Base-by-base conservation (phyloP, 2,329 filamentous ascomycete species). In the Phyllosticta ampelicida region DNA sequence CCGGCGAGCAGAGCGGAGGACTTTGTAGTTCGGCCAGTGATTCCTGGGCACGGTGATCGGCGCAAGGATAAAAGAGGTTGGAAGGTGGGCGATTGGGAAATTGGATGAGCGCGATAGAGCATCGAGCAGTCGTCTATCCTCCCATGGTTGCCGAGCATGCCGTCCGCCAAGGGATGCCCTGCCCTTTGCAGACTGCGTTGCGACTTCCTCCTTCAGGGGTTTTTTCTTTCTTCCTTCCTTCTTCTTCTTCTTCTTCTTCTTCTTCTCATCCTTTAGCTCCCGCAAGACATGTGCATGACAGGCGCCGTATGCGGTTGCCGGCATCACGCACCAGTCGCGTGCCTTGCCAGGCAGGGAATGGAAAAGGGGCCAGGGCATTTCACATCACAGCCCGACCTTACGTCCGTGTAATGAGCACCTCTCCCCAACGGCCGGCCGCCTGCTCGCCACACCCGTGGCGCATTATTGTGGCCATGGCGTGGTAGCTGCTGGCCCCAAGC, bases 231-330 rank as follows among this genome's bases (percentile, higher is more conserved):
- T 16, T 16, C 36, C 36, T 44, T 44, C 36, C n/a, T 44, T 44
- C 36, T 44, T 44, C 36, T 44, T 44, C 36, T 44, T 44, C 36
- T n/a, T n/a, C n/a, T 16, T 16, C 36, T 16, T 44, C n/a, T 16
- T 44, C n/a, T 44, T 16, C n/a, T 44, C 36, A n/a, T 44, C 36
- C n/a, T 44, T 16, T n/a, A 8, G 36, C 36, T 44, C 13, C 13
- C 36, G 36, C 36, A 44, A 44, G 36, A 16, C n/a, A 16, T 44
- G 36, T 44, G 13, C 13, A 8, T 44, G 36, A 44, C 36, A 44
- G 36, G 36, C 36, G 36, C 36, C 36, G n/a, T 44, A 16, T 53
- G 55, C 55, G 55, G 55, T 50, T 58, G 54, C 48, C 54, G 54
- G 48, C 54, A 29, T 48, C 49, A 57, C 28, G 52, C 55, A 29